Conservation (phyloP, 1,284 basidiomycete species). For the Pyrrhoderma lamaoense region DNA sequence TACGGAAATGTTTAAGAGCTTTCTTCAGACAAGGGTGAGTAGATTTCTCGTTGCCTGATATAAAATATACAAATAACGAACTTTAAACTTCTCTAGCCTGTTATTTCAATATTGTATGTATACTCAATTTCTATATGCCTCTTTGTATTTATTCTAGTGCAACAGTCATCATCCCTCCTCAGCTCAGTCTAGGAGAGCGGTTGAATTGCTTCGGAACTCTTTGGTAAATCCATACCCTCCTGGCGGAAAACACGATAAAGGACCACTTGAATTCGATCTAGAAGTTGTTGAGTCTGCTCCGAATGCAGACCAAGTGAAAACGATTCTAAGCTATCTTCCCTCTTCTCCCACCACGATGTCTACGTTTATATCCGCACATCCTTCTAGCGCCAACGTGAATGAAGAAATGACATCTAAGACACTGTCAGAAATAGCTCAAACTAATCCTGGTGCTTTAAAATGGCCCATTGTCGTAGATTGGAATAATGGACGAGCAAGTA, state of each 20-base stretch:
- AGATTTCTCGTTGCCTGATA: not conserved
- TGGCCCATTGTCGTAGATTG: conserved; percentile 79
- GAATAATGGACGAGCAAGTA: conserved; percentile 54
- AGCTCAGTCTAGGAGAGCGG: conserved; percentile 52
- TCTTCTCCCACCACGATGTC: conserved; percentile 21
- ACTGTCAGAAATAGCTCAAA: conserved; percentile 41
- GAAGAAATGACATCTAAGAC: conserved; percentile 32
- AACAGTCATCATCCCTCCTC: conserved; percentile 57
- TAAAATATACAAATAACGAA: not conserved
- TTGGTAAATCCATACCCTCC: conserved; percentile 55
- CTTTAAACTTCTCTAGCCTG: not conserved
- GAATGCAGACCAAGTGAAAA: conserved; percentile 57
- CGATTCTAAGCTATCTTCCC: conserved; percentile 56
- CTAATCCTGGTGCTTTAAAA: conserved; percentile 53
- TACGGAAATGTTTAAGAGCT: conserved; percentile 13
- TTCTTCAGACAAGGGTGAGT: conserved; percentile 16
- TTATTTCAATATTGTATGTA: conserved; percentile 17
- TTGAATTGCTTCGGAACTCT: conserved; percentile 50
- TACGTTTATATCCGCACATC: conserved; percentile 52
- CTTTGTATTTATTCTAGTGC: not conserved
- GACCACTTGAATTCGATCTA: conserved; percentile 60
- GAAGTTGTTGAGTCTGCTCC: conserved; percentile 57
- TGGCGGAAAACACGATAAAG: conserved; percentile 29
- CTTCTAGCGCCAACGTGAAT: conserved; percentile 33
- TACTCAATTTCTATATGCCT: not conserved